phyloP scores from a whole-genome alignment of 306 rosid genomes.

The Herpetospermum pedunculosum region DNA sequence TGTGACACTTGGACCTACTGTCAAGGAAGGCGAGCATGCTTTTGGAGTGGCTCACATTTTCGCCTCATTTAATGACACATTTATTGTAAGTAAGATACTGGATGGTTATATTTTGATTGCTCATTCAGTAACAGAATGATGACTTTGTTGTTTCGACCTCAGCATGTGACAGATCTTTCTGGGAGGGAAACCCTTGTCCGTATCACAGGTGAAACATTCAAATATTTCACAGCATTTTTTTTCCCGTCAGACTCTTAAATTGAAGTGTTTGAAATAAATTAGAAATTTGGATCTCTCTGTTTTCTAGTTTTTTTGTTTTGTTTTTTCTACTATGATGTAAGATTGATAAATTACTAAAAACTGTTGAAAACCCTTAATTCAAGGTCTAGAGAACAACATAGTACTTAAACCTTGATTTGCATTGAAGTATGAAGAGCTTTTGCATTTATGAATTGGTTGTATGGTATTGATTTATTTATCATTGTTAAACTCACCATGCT shows the following conservation, averaged over 20 bases:
- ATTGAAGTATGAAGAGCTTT: not conserved
- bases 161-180: constrained; percentile 62
- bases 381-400: not conserved
- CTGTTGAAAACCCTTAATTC: not conserved
- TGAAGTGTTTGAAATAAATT: not conserved
- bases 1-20: constrained; percentile 60
- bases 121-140: not conserved
- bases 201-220: constrained; percentile 30
- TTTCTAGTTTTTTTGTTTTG: not conserved
- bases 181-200: constrained; percentile 64
- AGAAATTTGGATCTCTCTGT: not conserved
- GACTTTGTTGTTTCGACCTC: constrained; percentile 10
- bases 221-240: not conserved
- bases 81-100: constrained; percentile 38
- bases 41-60: constrained; percentile 62
- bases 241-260: too few species aligned
- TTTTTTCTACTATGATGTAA: not conserved
- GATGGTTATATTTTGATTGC: not conserved
- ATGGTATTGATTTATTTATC: not conserved
- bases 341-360: not conserved
- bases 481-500: not conserved
- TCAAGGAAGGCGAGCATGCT: constrained; percentile 60
- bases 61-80: constrained; percentile 64
- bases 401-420: not conserved
- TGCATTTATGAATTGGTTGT: not conserved